A percentile compares a stretch with the other conserved stretches of the same genome.
phyloP scores from a whole-genome alignment of 176 grass and related monocot species.

The Oropetium thomaeum region DNA sequence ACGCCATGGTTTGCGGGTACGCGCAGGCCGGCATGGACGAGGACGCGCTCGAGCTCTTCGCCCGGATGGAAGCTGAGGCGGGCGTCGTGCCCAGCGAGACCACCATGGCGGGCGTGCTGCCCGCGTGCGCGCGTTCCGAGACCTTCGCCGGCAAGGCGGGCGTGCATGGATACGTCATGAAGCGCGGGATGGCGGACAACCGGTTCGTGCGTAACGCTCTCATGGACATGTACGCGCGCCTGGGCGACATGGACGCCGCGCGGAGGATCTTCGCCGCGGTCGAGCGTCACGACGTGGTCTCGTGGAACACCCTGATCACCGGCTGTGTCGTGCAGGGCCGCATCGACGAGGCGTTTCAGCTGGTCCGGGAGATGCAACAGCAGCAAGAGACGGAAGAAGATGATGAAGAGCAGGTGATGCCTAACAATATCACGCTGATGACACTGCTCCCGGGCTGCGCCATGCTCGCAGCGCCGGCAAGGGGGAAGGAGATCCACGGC shows the following conservation, averaged over 20 bases:
- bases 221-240: conserved; percentile 91
- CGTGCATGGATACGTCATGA: conserved; percentile 83
- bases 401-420: conserved; percentile 20
- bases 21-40: conserved; percentile 73
- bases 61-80: conserved; percentile 54
- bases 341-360: conserved; percentile 58
- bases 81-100: conserved; percentile 70
- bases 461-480: conserved; percentile 58
- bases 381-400: background rate
- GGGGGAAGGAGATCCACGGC: conserved; percentile 85
- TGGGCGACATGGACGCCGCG: conserved; percentile 68
- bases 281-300: conserved; percentile 62
- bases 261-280: conserved; percentile 58
- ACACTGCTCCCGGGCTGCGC: conserved; percentile 80
- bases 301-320: conserved; percentile 89
- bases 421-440: conserved; percentile 79
- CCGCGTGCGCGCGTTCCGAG: conserved; percentile 65
- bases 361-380: conserved; percentile 64
- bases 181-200: conserved; percentile 69
- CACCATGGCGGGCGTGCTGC: conserved; percentile 76
- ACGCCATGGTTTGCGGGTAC: conserved; percentile 92
- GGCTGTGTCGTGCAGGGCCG: conserved; percentile 55
- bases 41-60: conserved; percentile 64
- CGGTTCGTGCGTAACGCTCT: conserved; percentile 96
- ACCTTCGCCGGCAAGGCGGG: conserved; percentile 62